Percentiles rank a stretch among this genome's conserved stretches.
Evolutionary conservation across 129 eudicot species (phyloP).

Genomic region (Flaveria linearis): DNA sequence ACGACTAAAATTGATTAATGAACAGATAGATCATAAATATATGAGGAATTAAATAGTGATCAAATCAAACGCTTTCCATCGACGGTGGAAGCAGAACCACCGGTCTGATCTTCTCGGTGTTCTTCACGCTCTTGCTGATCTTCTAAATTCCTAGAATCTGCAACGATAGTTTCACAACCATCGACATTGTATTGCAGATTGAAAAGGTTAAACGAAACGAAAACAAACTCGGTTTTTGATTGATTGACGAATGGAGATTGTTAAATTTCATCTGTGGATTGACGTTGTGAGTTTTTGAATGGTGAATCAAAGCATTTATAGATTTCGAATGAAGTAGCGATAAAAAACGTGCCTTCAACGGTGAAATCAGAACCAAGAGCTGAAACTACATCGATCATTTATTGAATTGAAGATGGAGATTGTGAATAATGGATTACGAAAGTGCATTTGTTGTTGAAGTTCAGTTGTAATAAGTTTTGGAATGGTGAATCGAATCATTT

Average conservation of each 20-base stretch:
- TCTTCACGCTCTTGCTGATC: no score
- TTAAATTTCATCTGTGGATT: background rate
- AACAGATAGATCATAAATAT: no score
- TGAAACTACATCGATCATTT: slow-evolving; percentile 4
- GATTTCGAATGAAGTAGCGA: background rate
- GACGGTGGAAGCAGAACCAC: no score
- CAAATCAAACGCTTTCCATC: no score
- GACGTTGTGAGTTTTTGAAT: slow-evolving; percentile 5
- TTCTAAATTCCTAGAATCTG: slow-evolving; percentile 1
- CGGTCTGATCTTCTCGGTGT: no score
- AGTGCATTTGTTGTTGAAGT: background rate
- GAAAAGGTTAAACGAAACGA: no score
- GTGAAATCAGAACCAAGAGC: slow-evolving; percentile 28
- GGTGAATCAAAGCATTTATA: background rate
- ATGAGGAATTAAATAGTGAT: no score
- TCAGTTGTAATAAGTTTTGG: background rate
- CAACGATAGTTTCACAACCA: slow-evolving; percentile 8
- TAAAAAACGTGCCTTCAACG: slow-evolving; percentile 46
- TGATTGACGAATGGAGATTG: background rate
- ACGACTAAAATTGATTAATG: no score
- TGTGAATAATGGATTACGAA: slow-evolving; percentile 23
- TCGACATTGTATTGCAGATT: slow-evolving; percentile 5
- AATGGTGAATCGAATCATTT: background rate
- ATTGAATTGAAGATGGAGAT: background rate
- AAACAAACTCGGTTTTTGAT: no score